Evolutionary conservation across 257 asterid genomes (phyloP).

Genomic region (Dorcoceras hygrometricum): DNA sequence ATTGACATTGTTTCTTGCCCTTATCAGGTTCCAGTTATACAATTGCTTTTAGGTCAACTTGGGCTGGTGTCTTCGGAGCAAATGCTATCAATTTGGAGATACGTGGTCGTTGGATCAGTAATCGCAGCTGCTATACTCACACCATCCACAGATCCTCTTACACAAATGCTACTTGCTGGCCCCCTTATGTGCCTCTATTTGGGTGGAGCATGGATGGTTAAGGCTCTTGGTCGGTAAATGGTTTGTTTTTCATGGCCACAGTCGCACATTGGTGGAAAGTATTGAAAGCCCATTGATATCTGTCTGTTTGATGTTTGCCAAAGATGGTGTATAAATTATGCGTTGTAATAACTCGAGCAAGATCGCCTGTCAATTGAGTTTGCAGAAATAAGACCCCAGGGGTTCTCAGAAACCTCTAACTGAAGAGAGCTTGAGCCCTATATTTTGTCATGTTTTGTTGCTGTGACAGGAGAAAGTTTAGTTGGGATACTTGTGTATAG

Average conservation of each 20-base stretch:
- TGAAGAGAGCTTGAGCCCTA: too few species aligned
- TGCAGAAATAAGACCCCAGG: too few species aligned
- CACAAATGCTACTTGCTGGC: conserved; percentile 88
- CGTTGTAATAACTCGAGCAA: too few species aligned
- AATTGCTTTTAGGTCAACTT: conserved; percentile 84
- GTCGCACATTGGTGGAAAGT: background rate
- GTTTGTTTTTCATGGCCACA: background rate
- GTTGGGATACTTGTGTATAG: too few species aligned
- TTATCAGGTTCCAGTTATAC: conserved; percentile 87
- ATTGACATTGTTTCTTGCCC: background rate
- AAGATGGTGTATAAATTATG: too few species aligned
- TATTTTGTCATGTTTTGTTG: too few species aligned
- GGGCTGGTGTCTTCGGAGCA: conserved; percentile 88
- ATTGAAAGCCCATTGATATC: too few species aligned
- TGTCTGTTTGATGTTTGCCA: background rate
- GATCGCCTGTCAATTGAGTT: too few species aligned
- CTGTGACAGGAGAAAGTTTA: too few species aligned
- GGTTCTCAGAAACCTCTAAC: too few species aligned
- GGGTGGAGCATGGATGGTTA: conserved; percentile 89
- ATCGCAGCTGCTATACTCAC: conserved; percentile 95
- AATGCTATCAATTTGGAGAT: conserved; percentile 98
- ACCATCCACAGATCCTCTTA: conserved; percentile 96
- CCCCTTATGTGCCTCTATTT: conserved; percentile 91
- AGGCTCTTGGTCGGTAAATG: conserved; percentile 60
- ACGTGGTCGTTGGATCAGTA: conserved; percentile 97